Percentiles rank a stretch among this genome's conserved stretches.
Conservation (phyloP, 176 grass and related monocot genomes). For the Lolium multiflorum region DNA sequence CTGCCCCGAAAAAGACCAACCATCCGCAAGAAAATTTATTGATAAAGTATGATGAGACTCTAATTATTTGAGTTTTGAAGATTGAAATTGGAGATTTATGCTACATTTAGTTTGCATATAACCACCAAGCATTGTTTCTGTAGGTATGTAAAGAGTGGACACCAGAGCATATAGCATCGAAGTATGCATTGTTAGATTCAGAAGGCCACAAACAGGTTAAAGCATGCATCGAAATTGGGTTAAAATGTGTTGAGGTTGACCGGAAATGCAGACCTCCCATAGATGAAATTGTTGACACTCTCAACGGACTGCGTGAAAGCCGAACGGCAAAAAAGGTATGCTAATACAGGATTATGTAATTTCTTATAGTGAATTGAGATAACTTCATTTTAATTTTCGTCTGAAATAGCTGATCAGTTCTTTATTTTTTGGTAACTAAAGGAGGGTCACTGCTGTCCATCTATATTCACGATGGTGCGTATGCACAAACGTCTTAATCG, state of each 20-base stretch:
- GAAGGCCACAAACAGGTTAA: neutral
- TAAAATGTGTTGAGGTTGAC: conserved; percentile 8
- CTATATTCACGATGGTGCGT: neutral
- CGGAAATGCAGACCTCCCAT: neutral
- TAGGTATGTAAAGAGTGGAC: conserved; percentile 35
- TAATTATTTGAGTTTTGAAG: neutral
- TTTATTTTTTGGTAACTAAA: neutral
- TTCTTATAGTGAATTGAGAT: neutral
- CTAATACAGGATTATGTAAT: neutral
- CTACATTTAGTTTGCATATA: neutral
- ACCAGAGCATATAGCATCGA: conserved; percentile 16
- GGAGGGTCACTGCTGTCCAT: neutral
- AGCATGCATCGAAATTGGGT: neutral
- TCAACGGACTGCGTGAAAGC: neutral
- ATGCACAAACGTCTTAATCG: neutral
- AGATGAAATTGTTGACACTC: conserved; percentile 4
- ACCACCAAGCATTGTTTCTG: neutral
- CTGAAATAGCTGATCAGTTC: neutral
- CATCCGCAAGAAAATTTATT: neutral
- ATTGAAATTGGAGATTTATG: neutral
- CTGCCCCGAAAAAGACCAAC: neutral
- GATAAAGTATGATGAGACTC: neutral
- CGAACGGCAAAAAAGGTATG: neutral
- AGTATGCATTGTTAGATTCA: conserved; percentile 34
- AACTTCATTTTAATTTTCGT: neutral